Evolutionary conservation across 139 green algal genomes (phyloP), one percentile per base, ranked within the genome.

Genomic region (Coelastrella sp.): DNA sequence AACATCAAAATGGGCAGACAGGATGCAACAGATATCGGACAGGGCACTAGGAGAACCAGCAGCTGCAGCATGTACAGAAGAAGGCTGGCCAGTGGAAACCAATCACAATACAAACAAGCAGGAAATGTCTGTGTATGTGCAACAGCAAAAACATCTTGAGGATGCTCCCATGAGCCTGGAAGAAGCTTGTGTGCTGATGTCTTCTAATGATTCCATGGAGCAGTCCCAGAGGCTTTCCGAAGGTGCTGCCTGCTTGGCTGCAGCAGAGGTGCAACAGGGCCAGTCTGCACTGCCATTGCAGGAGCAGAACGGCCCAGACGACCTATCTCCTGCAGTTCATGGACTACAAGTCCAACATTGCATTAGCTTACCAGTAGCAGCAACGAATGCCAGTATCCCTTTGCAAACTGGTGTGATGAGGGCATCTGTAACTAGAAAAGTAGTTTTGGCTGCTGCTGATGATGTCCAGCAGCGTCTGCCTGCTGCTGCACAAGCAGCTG

Each of bases 1-100:
- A 4, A 68, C 70, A 15, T 89, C 84, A 15, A 89, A 82, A 12
- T 89, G 84, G 84, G 72, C 84, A 25, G 4, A 15, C 17, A 75
- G 74, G 20, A 90, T 90, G 73, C 58, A 84, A 59, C 86, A 90
- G 17, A 61, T 84, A 72, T 72, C 66, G 85, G 72, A 83, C 24
- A 83, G 22, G 56, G 73, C 85, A 78, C 19, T 35, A 75, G 85
- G 12, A 35, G n/a, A 35, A 8, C 35, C 85, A 12, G 72, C 56
- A 90, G 35, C 49, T 20, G 56, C 35, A 73, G 68, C 81, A 87
- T 15, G 14, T 82, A 56, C n/a, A 15, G 74, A 56, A 20, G 74
- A 56, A 49, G 35, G 35, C 35, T 3, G 35, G 35, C 35, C 35
- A 49, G 35, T 49, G 35, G 35, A 49, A 5, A 3, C 35, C 35